Base-by-base conservation (phyloP, 441 rosid species). In the Pelargonium myrrhifolium region DNA sequence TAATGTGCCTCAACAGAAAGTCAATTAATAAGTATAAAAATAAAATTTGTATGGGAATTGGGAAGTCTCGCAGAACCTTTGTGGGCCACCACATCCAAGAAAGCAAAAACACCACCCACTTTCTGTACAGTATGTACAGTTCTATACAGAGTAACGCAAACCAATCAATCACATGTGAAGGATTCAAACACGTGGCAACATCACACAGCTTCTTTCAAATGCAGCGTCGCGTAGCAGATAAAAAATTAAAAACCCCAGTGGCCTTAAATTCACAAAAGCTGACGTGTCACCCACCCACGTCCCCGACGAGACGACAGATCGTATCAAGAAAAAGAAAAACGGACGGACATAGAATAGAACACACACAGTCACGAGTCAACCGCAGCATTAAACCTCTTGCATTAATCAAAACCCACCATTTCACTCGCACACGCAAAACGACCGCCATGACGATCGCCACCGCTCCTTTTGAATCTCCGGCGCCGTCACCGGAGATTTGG, bases 191-290 rank as follows among this genome's bases (percentile, higher is more conserved):
- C 31, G 31, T 28, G 31, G 31, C 31, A 28, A 28, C 51, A 45
- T 45, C 51, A 45, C 51, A 45, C 1, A 8, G 1, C 4, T 18
- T 18, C 9, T 0, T 15, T 12, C 53, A 2, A 26, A 6, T 62
- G 11, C 3, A 15, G 9, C 14, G 1, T 20, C 21, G 9, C 43
- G 72, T 73, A 81, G 49, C 17, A 0, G 74, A 75, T 67, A 39
- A 53, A 60, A 45, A 20, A 28, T 22, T n/a, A n/a, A n/a, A n/a
- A n/a, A n/a, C n/a, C 14, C 59, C 26, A 1, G 9, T n/a, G 39
- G 81, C 82, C 80, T 82, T 81, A 72, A 82, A 79, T 79, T 80
- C 82, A 74, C 63, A 40, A 69, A 69, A 21, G 68, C 12, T 74
- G 85, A 79, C 86, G 83, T 75, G 84, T 64, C 82, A 64, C 24